phyloP scores from a whole-genome alignment of 169 alveolate species.

The Plasmodium gallinaceum region DNA sequence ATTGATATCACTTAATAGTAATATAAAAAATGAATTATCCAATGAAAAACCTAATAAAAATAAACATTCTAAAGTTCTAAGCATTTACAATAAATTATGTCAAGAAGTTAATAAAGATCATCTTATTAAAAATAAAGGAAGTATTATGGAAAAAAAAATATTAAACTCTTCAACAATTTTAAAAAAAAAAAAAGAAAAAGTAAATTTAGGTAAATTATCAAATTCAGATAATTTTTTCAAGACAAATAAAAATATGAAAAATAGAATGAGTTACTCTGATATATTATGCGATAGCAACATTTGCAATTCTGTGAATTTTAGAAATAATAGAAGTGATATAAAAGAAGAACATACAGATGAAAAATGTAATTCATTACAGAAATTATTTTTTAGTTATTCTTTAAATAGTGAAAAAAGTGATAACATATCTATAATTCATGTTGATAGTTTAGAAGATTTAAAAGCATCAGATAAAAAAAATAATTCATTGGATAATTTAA shows the following conservation, averaged over 20 bases:
- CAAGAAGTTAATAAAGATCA: background rate
- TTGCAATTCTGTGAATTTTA: too few relatives aligned
- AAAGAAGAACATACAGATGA: background rate
- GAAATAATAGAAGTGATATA: too few relatives aligned
- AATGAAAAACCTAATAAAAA: background rate
- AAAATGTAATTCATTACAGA: background rate
- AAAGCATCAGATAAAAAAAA: background rate
- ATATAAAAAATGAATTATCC: background rate
- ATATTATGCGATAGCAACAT: too few relatives aligned
- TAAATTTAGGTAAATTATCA: background rate
- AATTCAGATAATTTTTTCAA: background rate
- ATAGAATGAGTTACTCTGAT: too few relatives aligned
- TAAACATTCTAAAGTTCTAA: background rate
- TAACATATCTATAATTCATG: background rate
- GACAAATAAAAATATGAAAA: background rate
- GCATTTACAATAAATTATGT: background rate
- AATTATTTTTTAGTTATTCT: background rate
- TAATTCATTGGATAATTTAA: background rate
- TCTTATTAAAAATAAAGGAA: background rate
- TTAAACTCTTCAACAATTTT: background rate
- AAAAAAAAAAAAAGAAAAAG: background rate
- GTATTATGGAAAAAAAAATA: background rate
- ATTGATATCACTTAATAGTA: background rate
- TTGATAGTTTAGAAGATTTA: slow-evolving; percentile 4
- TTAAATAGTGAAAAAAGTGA: slow-evolving; percentile 8